These are phyloP conservation scores for Hymenoscyphus occultus DNA, from an alignment of 2,329 filamentous ascomycete species.

Conservation along the genomic window DNA sequence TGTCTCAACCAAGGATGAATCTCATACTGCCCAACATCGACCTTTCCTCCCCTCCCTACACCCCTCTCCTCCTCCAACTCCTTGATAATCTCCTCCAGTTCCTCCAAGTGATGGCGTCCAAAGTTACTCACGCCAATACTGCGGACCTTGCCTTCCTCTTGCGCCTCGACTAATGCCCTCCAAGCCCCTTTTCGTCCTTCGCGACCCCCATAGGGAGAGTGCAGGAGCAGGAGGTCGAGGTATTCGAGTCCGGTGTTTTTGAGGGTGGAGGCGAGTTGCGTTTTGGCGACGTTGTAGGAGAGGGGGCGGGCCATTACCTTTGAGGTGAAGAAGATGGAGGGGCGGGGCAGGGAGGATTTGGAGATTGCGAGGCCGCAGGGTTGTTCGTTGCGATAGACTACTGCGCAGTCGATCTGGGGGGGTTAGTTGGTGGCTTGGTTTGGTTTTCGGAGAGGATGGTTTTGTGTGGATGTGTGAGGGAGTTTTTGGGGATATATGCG, in stretches of 20 bases:
- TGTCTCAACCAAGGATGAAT: conserved; percentile 84
- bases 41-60: conserved; percentile 63
- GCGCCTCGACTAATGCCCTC: conserved; percentile 61
- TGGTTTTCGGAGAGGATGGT: background rate
- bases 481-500: background rate
- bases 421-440: background rate
- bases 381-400: conserved; percentile 55
- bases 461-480: background rate
- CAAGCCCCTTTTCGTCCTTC: conserved; percentile 56
- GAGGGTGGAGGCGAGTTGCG: conserved; percentile 61
- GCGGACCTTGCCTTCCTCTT: conserved; percentile 59
- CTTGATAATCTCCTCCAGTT: conserved; percentile 56
- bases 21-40: conserved; percentile 86
- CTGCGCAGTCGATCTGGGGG: conserved; percentile 54
- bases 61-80: conserved; percentile 61
- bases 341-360: conserved; percentile 49
- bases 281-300: conserved; percentile 63
- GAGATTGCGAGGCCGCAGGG: conserved; percentile 52
- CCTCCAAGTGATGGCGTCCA: conserved; percentile 59
- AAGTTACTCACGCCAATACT: conserved; percentile 65
- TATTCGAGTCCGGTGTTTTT: conserved; percentile 57
- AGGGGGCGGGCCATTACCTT: conserved; percentile 52
- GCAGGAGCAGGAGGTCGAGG: conserved; percentile 64
- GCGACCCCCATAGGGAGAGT: conserved; percentile 58
- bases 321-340: conserved; percentile 59